These are phyloP conservation scores for Gossypium mustelinum DNA, from an alignment of 345 rosid genomes.

Conservation along the genomic window DNA sequence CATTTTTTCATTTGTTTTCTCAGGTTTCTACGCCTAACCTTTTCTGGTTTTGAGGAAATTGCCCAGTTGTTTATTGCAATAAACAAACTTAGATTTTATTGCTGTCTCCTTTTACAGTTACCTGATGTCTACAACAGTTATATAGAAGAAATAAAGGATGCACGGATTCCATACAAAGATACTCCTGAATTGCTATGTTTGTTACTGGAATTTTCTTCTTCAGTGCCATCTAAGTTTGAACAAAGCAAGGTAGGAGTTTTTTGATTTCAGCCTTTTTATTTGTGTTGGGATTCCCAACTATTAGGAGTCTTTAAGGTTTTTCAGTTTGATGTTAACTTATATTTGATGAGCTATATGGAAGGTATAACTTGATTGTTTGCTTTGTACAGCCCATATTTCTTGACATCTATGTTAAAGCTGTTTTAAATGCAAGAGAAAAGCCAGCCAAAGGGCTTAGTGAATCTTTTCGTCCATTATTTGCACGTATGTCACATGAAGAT, in stretches of 20 bases:
- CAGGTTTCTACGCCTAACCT: slow-evolving; percentile 44
- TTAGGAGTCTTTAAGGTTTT: slow-evolving; percentile 6
- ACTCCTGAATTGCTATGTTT: slow-evolving; percentile 61
- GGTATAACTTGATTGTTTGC: slow-evolving; percentile 17
- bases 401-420: slow-evolving; percentile 73
- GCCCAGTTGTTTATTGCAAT: slow-evolving; percentile 3
- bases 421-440: slow-evolving; percentile 79
- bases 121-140: slow-evolving; percentile 56
- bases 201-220: slow-evolving; percentile 64
- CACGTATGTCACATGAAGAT: slow-evolving; percentile 61
- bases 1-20: slow-evolving; percentile 65
- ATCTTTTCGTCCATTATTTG: slow-evolving; percentile 61
- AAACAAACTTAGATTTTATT: slow-evolving; percentile 12
- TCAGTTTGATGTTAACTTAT: slow-evolving; percentile 3
- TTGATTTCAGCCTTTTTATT: slow-evolving; percentile 2
- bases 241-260: slow-evolving; percentile 54
- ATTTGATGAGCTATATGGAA: slow-evolving; percentile 5
- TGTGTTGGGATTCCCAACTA: background rate
- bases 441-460: slow-evolving; percentile 54
- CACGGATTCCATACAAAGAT: slow-evolving; percentile 68
- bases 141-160: slow-evolving; percentile 55
- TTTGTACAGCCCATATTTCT: slow-evolving; percentile 61
- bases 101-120: slow-evolving; percentile 47
- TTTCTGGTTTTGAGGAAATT: slow-evolving; percentile 8
- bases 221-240: slow-evolving; percentile 46